phyloP scores from a whole-genome alignment of 176 grass and related monocot genomes.

The Eleusine coracana region DNA sequence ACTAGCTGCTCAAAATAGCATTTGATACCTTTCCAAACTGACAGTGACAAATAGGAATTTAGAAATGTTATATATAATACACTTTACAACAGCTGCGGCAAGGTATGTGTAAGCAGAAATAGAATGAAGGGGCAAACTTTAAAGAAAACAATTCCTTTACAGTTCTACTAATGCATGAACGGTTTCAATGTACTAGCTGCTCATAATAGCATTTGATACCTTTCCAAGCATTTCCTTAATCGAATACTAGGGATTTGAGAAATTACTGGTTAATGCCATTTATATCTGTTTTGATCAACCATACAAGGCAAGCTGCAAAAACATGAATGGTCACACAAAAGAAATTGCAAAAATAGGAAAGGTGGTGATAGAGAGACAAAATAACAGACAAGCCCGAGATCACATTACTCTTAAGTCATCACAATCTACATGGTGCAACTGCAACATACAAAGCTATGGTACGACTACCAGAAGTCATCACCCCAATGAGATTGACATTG shows the following conservation, averaged over 20 bases:
- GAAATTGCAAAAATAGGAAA: constrained; percentile 19
- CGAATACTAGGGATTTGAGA: neutral
- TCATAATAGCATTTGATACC: neutral
- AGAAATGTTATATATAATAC: neutral
- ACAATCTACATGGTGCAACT: constrained; percentile 34
- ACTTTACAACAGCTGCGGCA: neutral
- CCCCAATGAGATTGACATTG: constrained; percentile 41
- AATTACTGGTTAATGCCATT: neutral
- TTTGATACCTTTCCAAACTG: neutral
- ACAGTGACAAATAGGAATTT: neutral
- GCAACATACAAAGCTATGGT: constrained; percentile 11
- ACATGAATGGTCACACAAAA: neutral
- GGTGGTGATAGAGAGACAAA: neutral
- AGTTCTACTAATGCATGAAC: neutral
- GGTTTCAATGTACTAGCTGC: neutral
- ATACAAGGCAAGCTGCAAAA: constrained; percentile 13
- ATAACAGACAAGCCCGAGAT: constrained; percentile 13
- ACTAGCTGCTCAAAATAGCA: neutral
- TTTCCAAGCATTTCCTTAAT: neutral
- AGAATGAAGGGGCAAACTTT: neutral
- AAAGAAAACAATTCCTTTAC: neutral
- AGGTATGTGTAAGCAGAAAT: neutral
- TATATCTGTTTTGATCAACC: constrained; percentile 13
- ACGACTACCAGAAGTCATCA: constrained; percentile 25
- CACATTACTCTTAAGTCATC: constrained; percentile 40